phyloP scores from a whole-genome alignment of 2,329 filamentous ascomycete species.

The Leptographium wingfieldii region DNA sequence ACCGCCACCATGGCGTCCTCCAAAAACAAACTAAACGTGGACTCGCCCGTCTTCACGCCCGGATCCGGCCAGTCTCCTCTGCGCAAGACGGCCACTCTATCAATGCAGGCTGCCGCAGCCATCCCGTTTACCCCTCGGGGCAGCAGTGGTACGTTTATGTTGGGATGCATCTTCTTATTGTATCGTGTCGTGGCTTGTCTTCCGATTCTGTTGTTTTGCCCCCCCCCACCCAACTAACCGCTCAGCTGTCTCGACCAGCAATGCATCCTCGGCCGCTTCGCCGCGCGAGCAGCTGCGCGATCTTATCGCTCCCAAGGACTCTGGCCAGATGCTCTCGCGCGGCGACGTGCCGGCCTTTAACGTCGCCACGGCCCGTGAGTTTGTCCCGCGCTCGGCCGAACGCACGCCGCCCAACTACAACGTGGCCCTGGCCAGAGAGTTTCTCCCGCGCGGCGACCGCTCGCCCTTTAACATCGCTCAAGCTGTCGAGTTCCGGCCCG shows the following conservation, averaged over 20 bases:
- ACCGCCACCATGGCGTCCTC: constrained; percentile 11
- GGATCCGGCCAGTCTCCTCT: constrained; percentile 24
- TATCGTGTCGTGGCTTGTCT: too few relatives aligned
- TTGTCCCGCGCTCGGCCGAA: constrained; percentile 9
- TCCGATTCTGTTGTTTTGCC: too few relatives aligned
- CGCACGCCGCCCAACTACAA: constrained; percentile 6
- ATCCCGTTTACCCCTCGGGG: constrained; percentile 71
- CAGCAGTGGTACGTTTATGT: constrained; percentile 24
- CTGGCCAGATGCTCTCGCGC: constrained; percentile 4
- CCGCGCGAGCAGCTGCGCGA: constrained; percentile 7
- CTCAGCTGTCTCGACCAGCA: constrained; percentile 8
- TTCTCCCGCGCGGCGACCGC: constrained; percentile 9
- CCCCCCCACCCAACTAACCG: neutral
- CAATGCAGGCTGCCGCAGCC: constrained; percentile 80
- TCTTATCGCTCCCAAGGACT: constrained; percentile 1
- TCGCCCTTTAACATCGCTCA: constrained; percentile 13
- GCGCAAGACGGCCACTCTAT: constrained; percentile 62
- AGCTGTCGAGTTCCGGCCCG: constrained; percentile 11
- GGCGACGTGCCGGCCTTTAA: constrained; percentile 30
- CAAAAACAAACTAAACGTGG: constrained; percentile 81
- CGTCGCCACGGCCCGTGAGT: constrained; percentile 40
- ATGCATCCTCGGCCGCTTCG: constrained; percentile 9
- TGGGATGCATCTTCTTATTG: too few relatives aligned
- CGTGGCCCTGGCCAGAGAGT: constrained; percentile 7
- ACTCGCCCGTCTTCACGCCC: constrained; percentile 91